These are phyloP conservation scores for Blastobotrys proliferans DNA, from an alignment of 1,139 yeast genomes.

Conservation along the genomic window DNA sequence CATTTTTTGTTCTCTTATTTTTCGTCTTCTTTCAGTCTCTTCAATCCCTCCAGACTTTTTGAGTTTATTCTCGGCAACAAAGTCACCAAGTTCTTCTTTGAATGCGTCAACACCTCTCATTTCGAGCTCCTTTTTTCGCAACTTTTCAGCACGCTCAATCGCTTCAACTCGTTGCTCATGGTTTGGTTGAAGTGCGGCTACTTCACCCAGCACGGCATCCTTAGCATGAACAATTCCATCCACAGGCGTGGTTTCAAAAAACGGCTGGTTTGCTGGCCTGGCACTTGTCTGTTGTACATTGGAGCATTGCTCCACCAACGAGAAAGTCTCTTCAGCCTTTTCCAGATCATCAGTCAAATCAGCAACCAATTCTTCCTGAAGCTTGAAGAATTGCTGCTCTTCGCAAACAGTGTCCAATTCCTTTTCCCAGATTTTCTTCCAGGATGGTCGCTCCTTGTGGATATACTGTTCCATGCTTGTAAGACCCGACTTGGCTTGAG, in stretches of 20 bases:
- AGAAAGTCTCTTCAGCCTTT: slow-evolving; percentile 77
- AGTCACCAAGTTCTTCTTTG: slow-evolving; percentile 81
- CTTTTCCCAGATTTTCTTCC: slow-evolving; percentile 92
- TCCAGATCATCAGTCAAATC: slow-evolving; percentile 79
- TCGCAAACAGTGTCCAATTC: slow-evolving; percentile 88
- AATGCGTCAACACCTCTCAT: slow-evolving; percentile 59
- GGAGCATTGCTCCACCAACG: slow-evolving; percentile 75
- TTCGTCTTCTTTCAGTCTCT: slow-evolving; percentile 70
- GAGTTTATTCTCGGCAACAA: slow-evolving; percentile 70
- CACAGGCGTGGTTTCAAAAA: slow-evolving; percentile 29
- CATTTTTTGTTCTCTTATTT: slow-evolving; percentile 51
- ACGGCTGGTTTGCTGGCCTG: slow-evolving; percentile 14
- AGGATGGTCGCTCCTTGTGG: slow-evolving; percentile 65
- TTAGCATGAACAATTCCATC: slow-evolving; percentile 47
- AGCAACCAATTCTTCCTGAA: slow-evolving; percentile 79
- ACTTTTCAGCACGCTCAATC: slow-evolving; percentile 76
- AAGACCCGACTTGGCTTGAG: slow-evolving; percentile 51
- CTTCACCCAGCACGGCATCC: slow-evolving; percentile 78
- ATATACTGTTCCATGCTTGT: slow-evolving; percentile 59
- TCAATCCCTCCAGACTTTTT: slow-evolving; percentile 86
- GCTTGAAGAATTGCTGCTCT: slow-evolving; percentile 85
- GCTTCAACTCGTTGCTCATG: slow-evolving; percentile 86
- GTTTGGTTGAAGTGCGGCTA: slow-evolving; percentile 72
- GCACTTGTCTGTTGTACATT: slow-evolving; percentile 52
- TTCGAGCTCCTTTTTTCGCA: slow-evolving; percentile 69